These are phyloP conservation scores for Przewalskia tangutica DNA, from an alignment of 257 asterid genomes.

Conservation along the genomic window DNA sequence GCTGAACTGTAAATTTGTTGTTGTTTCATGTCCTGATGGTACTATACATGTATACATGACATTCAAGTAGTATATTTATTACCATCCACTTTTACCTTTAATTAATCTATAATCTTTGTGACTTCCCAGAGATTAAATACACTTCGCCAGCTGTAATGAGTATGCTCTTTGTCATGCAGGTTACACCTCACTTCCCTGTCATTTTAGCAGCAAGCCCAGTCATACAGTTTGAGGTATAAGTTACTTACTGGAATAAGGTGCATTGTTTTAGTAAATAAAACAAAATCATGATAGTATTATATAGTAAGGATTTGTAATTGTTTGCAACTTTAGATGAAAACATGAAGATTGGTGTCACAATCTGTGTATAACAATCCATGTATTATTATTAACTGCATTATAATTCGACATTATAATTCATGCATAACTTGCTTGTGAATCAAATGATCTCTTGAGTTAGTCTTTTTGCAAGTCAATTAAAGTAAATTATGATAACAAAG, in stretches of 20 bases:
- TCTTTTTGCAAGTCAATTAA: background rate
- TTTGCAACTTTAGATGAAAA: background rate
- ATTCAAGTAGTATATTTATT: background rate
- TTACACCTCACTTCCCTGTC: constrained; percentile 79
- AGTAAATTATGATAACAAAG: background rate
- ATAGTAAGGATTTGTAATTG: background rate
- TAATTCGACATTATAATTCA: background rate
- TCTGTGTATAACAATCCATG: background rate
- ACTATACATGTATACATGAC: background rate
- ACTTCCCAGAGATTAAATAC: background rate
- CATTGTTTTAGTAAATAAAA: background rate
- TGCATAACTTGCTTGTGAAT: background rate
- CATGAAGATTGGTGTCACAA: background rate
- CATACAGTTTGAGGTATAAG: constrained; percentile 75
- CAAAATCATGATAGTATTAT: background rate
- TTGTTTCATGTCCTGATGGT: background rate
- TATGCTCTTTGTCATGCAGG: constrained; percentile 41
- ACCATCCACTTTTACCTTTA: background rate
- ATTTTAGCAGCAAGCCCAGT: constrained; percentile 61
- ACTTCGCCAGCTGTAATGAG: constrained; percentile 5
- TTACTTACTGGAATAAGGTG: background rate
- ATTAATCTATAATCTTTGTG: background rate
- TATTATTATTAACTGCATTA: background rate
- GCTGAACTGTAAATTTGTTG: background rate
- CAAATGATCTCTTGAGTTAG: background rate